A percentile compares a stretch with the other conserved stretches of the same genome.
phyloP scores from a whole-genome alignment of 371 early-diverging fungal genomes.

The Circinella umbellata region DNA sequence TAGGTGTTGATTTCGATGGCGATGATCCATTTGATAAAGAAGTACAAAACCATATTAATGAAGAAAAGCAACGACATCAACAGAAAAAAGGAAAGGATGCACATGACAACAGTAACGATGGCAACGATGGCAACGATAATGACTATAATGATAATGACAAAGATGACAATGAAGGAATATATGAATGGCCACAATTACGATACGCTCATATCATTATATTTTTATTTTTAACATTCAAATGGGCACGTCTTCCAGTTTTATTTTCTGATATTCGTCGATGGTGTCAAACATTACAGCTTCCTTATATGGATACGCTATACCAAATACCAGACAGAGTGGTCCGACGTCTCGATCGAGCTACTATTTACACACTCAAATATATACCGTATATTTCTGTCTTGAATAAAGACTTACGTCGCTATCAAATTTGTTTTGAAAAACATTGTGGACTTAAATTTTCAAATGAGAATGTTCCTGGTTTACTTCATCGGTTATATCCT shows the following conservation, averaged over 20 bases:
- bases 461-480: background rate
- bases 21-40: too few species aligned
- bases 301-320: background rate
- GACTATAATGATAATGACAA: background rate
- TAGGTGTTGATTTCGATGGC: background rate
- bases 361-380: background rate
- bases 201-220: background rate
- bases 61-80: too few species aligned
- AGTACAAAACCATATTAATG: too few species aligned
- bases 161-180: background rate
- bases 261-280: background rate
- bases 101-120: too few species aligned
- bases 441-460: background rate
- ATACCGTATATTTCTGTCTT: background rate
- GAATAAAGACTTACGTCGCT: background rate
- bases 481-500: background rate
- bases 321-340: background rate
- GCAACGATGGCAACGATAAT: background rate
- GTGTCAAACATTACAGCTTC: constrained; percentile 3
- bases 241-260: constrained; percentile 4
- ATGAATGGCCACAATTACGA: constrained; percentile 6
- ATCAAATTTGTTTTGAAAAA: background rate
- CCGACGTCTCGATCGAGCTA: background rate
- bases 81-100: too few species aligned
- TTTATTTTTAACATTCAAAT: constrained; percentile 5